Evolutionary conservation across 2,329 filamentous ascomycete species (phyloP).

Genomic region (Talaromyces pinophilus): DNA sequence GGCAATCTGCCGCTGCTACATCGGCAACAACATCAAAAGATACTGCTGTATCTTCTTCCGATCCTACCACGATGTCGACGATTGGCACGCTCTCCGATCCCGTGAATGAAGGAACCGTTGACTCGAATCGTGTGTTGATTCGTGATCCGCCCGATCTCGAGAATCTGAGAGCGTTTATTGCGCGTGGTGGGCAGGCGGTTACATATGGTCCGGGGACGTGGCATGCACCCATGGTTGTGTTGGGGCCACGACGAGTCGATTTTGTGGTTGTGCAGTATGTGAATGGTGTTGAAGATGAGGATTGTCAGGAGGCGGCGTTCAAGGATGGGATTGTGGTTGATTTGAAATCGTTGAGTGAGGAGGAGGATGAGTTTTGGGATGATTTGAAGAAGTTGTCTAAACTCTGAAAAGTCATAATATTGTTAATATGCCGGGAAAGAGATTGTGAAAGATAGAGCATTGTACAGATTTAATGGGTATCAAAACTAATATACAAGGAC

Average conservation of each 20-base stretch:
- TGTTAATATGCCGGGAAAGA: not conserved
- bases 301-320: conserved; percentile 76
- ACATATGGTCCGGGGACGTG: conserved; percentile 90
- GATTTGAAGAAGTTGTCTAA: conserved; percentile 24
- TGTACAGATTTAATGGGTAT: conserved; percentile 20
- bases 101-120: conserved; percentile 19
- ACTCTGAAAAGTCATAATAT: not conserved
- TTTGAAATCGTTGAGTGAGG: conserved; percentile 26
- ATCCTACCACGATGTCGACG: conserved; percentile 7
- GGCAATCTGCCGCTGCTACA: conserved; percentile 37
- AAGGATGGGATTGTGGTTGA: conserved; percentile 43
- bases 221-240: conserved; percentile 94
- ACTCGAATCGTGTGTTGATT: conserved; percentile 39
- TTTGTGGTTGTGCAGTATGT: conserved; percentile 89
- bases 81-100: not conserved
- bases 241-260: conserved; percentile 71
- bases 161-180: conserved; percentile 74
- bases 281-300: conserved; percentile 78
- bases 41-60: not conserved
- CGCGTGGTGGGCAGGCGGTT: conserved; percentile 75
- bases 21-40: not conserved
- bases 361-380: conserved; percentile 23
- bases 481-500: conserved; percentile 17
- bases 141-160: conserved; percentile 68
- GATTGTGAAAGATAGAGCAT: not conserved